Evolutionary conservation across 2,329 filamentous ascomycete species (phyloP), one percentile per base, ranked within the genome.

Genomic region (Pseudogymnoascus verrucosus): DNA sequence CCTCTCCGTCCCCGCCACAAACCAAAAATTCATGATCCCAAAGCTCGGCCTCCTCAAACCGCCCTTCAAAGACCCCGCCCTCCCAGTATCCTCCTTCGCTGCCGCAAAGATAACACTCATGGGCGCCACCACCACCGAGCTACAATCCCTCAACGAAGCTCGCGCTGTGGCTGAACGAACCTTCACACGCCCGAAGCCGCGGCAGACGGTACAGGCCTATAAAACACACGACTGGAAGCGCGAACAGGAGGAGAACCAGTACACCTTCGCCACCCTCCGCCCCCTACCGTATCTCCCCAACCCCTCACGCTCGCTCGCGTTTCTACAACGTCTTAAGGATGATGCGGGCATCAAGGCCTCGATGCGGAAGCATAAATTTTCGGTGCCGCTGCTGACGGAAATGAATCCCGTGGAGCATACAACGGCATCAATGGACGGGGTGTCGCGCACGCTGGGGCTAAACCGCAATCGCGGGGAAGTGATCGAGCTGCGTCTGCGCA

Each of bases 351-450:
- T 99, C 76, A 87, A 87, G 67, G 80, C 88, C 0, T 83, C 86
- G 0, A 99, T 99, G 95, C 80, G 83, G 14, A 87, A 87, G 70
- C 93, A 96, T 78, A 84, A 87, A 67, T 97, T 96, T 78, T 84
- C 83, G 19, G 95, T 99, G 0, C 88, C 88, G 0, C 76, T 98
- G 2, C 80, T 99, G 26, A 97, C 93, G 0, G 95, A 99, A 76
- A 98, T 99, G 93, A 90, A 99, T 70, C 95, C 95, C 0, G 81
- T 88, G 0, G 83, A 88, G 68, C 86, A 97, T 75, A 97, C 93
- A 0, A 74, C 82, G 66, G 75, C 79, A 1, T 90, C 84, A 3
- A 88, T 90, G 71, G 89, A 95, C 70, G 83, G 84, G 57, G 83
- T 82, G n/a, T 87, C 87, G 60, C 83, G 91, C 51, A 93, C 90